phyloP scores from a whole-genome alignment of 169 alveolate species.

The Cryptosporidium muris region DNA sequence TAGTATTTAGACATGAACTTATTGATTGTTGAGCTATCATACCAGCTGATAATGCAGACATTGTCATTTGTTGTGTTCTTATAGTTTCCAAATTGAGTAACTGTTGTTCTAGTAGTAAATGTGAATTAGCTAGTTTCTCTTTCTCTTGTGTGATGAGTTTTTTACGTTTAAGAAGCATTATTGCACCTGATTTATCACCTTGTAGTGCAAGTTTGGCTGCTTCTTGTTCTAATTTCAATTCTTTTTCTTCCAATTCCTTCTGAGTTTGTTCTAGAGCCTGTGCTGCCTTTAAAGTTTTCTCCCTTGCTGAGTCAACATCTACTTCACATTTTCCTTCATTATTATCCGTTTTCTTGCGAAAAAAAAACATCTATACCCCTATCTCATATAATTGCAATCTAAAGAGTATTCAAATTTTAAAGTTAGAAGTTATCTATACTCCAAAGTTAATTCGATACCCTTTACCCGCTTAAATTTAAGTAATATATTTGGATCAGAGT shows the following conservation, averaged over 20 bases:
- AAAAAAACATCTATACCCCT: constrained; percentile 37
- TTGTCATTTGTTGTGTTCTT: constrained; percentile 64
- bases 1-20: constrained; percentile 42
- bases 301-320: constrained; percentile 49
- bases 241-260: constrained; percentile 54
- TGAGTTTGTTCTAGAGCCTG: constrained; percentile 47
- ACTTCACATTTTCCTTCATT: constrained; percentile 18
- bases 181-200: constrained; percentile 57
- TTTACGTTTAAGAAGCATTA: constrained; percentile 44
- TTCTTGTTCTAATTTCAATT: constrained; percentile 50
- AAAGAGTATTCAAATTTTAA: too few relatives aligned
- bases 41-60: constrained; percentile 69
- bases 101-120: constrained; percentile 55
- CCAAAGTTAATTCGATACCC: too few relatives aligned
- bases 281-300: constrained; percentile 47
- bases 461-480: too few relatives aligned
- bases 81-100: constrained; percentile 56
- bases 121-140: constrained; percentile 50
- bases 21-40: constrained; percentile 58
- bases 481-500: too few relatives aligned
- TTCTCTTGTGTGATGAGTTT: constrained; percentile 60
- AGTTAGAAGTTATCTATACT: too few relatives aligned
- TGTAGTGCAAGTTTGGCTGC: constrained; percentile 68
- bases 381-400: too few relatives aligned
- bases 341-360: constrained; percentile 53